Base-by-base conservation (phyloP, 2,329 filamentous ascomycete species). In the Alternaria brassicae region DNA sequence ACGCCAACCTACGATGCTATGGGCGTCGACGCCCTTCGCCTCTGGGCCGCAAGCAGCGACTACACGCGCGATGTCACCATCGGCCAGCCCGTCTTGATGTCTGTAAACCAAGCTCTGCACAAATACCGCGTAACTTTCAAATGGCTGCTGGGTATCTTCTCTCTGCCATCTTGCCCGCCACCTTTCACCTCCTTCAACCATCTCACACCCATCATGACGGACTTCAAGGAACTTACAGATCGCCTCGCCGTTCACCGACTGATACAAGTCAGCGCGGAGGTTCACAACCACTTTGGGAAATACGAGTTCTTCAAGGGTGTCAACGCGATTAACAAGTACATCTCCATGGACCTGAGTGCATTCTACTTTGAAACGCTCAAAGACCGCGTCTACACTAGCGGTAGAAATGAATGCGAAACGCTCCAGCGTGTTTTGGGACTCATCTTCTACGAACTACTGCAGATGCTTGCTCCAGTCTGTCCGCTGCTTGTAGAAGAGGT, bases 321-420 rank as follows among this genome's bases (percentile, higher is more conserved):
- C 6, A 87, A 83, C 59, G 79, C 85, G 4, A 83, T 98, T 64
- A 96, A 93, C 77, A 86, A 87, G 63, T 97, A 93, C 89, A 84
- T 96, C 59, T 88, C 88, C 55, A 88, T 84, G 23, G 91, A 97
- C 67, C 84, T 99, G 23, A 97, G 93, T 0, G 90, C 94, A 0
- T 96, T 97, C 77, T 99, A 98, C 77, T 87, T 99, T 57, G 95
- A 99, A 78, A 88, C 91, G 0, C 84, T 93, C 69, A 99, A 99
- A 78, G 95, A 99, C 72, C 85, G 92, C 3, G 82, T 98, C 1
- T 99, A 99, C 81, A 95, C 93, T 44, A 91, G 91, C 28, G 86
- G 89, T 60, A 86, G 86, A 13, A 83, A 85, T 13, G 89, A 90
- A 45, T 82, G 87, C 52, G 72, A 81, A 25, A 81, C 82, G 21